Percentiles rank a stretch among this genome's conserved stretches.
These are phyloP conservation scores for Omphalea diandra DNA, from an alignment of 441 rosid species.

Conservation along the genomic window DNA sequence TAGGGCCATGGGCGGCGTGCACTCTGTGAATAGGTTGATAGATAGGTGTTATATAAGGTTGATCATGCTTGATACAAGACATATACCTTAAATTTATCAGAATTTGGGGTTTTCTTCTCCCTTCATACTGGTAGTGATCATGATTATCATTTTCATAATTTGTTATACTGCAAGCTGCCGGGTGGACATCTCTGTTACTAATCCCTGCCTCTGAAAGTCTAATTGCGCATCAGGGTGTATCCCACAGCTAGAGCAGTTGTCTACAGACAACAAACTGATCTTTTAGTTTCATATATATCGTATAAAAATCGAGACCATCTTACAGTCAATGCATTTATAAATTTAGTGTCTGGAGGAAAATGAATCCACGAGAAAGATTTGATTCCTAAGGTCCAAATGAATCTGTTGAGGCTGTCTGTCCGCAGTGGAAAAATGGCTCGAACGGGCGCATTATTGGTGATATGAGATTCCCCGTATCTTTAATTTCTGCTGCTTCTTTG, in stretches of 20 bases:
- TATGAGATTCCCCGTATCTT: background rate
- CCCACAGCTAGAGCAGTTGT: background rate
- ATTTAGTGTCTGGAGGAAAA: background rate
- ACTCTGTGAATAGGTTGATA: too few relatives aligned
- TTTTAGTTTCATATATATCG: too few relatives aligned
- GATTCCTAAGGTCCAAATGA: background rate
- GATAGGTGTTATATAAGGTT: too few relatives aligned
- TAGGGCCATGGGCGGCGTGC: too few relatives aligned
- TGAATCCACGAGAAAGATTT: background rate
- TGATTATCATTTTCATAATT: too few relatives aligned
- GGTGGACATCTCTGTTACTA: too few relatives aligned
- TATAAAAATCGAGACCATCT: too few relatives aligned
- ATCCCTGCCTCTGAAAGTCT: too few relatives aligned
- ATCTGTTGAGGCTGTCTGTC: constrained; percentile 11
- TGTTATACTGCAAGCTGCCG: too few relatives aligned
- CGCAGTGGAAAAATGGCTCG: background rate
- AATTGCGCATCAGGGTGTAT: background rate
- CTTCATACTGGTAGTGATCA: too few relatives aligned
- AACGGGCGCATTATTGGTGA: background rate
- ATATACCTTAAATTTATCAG: background rate
- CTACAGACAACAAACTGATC: background rate
- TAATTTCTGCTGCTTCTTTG: background rate
- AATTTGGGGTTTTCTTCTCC: background rate
- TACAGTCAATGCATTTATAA: background rate
- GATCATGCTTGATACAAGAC: background rate